These are phyloP conservation scores for Dothistroma pini DNA, from an alignment of 2,329 filamentous ascomycete species.

Conservation along the genomic window DNA sequence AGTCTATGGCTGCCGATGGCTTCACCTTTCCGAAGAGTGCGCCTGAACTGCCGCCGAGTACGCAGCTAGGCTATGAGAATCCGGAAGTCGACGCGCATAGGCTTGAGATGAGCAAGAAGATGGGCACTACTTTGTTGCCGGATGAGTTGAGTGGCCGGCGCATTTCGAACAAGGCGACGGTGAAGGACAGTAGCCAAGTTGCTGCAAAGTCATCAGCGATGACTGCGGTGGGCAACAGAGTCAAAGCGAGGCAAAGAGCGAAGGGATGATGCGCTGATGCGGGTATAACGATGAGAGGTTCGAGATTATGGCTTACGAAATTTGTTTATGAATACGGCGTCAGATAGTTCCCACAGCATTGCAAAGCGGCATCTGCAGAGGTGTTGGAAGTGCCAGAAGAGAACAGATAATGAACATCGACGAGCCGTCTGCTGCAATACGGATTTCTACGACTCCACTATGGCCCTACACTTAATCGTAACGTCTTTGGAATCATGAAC, in stretches of 20 bases:
- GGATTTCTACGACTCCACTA: background rate
- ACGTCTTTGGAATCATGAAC: background rate
- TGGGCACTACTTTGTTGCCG: constrained; percentile 29
- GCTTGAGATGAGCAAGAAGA: constrained; percentile 31
- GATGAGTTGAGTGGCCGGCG: constrained; percentile 25
- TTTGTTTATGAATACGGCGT: background rate
- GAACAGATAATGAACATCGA: background rate
- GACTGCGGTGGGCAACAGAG: background rate
- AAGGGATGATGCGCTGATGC: background rate
- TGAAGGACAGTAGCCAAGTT: constrained; percentile 29
- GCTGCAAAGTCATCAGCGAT: constrained; percentile 1
- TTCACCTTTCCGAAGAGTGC: constrained; percentile 16
- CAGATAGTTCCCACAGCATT: background rate
- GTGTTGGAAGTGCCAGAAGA: background rate
- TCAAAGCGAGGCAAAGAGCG: constrained; percentile 3
- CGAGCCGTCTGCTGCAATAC: background rate
- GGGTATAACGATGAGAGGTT: background rate
- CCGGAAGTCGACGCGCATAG: constrained; percentile 32
- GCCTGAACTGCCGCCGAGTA: constrained; percentile 26
- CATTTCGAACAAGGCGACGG: constrained; percentile 30
- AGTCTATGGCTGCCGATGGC: constrained; percentile 21
- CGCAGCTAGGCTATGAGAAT: constrained; percentile 36
- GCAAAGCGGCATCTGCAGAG: background rate
- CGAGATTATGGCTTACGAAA: background rate
- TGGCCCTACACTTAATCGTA: background rate